A percentile compares a stretch with the other conserved stretches of the same genome.
Conservation (phyloP, 2,329 filamentous ascomycete species). For the Shiraia sp. region DNA sequence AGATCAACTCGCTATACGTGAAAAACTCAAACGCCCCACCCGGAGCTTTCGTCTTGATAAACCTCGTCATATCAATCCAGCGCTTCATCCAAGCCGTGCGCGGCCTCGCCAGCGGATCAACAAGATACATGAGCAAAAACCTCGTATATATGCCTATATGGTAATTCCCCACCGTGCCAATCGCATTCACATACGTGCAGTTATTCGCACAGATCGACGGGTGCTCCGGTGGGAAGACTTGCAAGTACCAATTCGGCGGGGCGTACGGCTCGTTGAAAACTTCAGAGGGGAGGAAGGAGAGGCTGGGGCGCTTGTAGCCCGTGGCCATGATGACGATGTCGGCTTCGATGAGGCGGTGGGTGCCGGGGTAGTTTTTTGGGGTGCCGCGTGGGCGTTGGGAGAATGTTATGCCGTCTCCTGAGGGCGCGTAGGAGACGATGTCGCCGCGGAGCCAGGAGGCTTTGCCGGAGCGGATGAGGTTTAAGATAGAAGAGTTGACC, state of each 20-base stretch:
- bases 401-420: conserved; percentile 69
- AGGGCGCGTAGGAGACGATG: conserved; percentile 66
- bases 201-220: conserved; percentile 79
- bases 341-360: conserved; percentile 66
- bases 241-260: conserved; percentile 86
- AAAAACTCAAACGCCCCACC: conserved; percentile 82
- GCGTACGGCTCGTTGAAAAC: conserved; percentile 74
- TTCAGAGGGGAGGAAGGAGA: conserved; percentile 73
- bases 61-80: conserved; percentile 83
- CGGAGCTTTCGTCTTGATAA: conserved; percentile 70
- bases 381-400: conserved; percentile 74
- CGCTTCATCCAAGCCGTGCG: conserved; percentile 75
- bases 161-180: conserved; percentile 83
- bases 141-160: conserved; percentile 90
- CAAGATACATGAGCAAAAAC: conserved; percentile 82
- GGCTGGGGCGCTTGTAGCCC: conserved; percentile 73
- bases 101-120: conserved; percentile 76
- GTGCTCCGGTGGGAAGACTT: conserved; percentile 78
- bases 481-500: conserved; percentile 82
- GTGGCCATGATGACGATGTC: conserved; percentile 85
- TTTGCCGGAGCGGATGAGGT: conserved; percentile 70
- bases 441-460: conserved; percentile 83
- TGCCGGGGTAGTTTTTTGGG: conserved; percentile 74
- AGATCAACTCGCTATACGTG: conserved; percentile 81
- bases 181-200: conserved; percentile 78